These are phyloP conservation scores for Pseudocercospora fuligena DNA, from an alignment of 2,329 filamentous ascomycete species.

Conservation along the genomic window DNA sequence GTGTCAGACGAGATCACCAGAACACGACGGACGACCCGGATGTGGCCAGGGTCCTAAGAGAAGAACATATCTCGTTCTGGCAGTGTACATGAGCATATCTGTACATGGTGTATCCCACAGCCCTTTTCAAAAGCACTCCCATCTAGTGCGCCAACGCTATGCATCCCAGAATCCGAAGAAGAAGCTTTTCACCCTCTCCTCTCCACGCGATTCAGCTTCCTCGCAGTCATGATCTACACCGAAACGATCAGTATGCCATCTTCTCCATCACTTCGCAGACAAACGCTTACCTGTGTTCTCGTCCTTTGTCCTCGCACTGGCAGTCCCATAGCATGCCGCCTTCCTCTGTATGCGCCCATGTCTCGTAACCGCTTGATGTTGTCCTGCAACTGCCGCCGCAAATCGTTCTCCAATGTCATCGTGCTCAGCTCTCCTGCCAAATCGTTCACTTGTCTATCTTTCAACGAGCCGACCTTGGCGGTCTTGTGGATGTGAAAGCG, in stretches of 20 bases:
- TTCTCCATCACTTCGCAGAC: background rate
- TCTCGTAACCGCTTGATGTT: constrained; percentile 87
- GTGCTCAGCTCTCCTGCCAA: constrained; percentile 83
- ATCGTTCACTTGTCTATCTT: constrained; percentile 76
- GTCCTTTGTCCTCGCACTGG: constrained; percentile 91
- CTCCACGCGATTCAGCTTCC: constrained; percentile 63
- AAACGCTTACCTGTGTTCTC: constrained; percentile 66
- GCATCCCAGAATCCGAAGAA: constrained; percentile 7
- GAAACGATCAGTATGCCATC: constrained; percentile 17
- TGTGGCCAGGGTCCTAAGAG: background rate
- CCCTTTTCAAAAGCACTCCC: background rate
- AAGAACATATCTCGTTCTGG: background rate
- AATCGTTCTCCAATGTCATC: constrained; percentile 93
- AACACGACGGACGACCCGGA: background rate
- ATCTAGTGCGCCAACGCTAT: constrained; percentile 28
- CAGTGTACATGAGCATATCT: constrained; percentile 16
- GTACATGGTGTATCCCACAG: constrained; percentile 20
- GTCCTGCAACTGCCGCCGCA: constrained; percentile 75
- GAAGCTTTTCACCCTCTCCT: constrained; percentile 46
- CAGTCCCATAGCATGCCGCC: constrained; percentile 88
- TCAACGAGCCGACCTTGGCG: constrained; percentile 75
- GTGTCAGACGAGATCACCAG: background rate
- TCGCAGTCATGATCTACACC: constrained; percentile 61
- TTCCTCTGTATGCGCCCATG: constrained; percentile 87
- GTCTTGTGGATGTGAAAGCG: constrained; percentile 86